These are phyloP conservation scores for Boechera divaricarpa DNA, from an alignment of 345 rosid species.

Conservation along the genomic window DNA sequence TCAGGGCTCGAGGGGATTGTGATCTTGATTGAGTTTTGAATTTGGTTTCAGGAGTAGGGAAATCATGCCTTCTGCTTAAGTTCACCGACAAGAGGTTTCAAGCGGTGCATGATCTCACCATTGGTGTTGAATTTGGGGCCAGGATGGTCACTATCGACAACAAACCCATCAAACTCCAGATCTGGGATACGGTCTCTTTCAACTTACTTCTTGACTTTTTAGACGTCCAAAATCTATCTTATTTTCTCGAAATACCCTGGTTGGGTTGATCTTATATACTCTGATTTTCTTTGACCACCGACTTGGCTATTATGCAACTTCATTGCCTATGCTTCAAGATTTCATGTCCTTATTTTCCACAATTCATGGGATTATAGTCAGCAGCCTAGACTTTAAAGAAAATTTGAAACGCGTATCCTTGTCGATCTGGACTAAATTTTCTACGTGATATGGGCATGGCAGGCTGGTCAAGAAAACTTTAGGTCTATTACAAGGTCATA, in stretches of 20 bases:
- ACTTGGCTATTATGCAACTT: neutral
- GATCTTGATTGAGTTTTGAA: neutral
- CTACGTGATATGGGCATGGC: slow-evolving; percentile 25
- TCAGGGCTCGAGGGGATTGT: neutral
- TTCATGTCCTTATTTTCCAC: neutral
- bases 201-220: neutral
- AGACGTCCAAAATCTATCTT: neutral
- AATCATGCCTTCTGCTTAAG: slow-evolving; percentile 92
- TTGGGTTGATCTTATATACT: neutral
- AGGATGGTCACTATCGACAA: slow-evolving; percentile 88
- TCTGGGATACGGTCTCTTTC: slow-evolving; percentile 89
- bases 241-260: neutral
- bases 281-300: neutral
- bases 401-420: neutral
- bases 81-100: slow-evolving; percentile 95
- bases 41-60: slow-evolving; percentile 73
- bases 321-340: neutral
- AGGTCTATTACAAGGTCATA: slow-evolving; percentile 96
- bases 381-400: neutral
- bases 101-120: slow-evolving; percentile 92
- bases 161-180: slow-evolving; percentile 92
- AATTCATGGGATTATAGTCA: slow-evolving; percentile 8
- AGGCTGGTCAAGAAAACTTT: slow-evolving; percentile 98
- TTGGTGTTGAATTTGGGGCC: slow-evolving; percentile 93
- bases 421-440: slow-evolving; percentile 4